phyloP scores from a whole-genome alignment of 164 flowering plant genomes.

The Hamamelis virginiana region DNA sequence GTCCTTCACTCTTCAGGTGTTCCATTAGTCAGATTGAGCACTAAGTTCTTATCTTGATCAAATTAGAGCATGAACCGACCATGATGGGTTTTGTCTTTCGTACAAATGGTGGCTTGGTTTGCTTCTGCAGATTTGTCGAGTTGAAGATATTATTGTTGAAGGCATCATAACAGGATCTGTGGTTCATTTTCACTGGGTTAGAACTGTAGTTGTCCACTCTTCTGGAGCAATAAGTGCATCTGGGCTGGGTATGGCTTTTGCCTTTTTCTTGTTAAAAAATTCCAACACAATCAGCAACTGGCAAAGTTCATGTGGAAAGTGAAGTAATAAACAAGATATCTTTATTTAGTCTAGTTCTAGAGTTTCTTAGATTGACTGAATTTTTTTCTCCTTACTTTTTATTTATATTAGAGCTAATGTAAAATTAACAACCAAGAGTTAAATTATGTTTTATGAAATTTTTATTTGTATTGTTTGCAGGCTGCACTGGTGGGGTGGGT shows the following conservation, averaged over 20 bases:
- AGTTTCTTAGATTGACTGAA: neutral
- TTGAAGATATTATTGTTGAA: constrained; percentile 74
- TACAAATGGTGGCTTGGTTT: constrained; percentile 10
- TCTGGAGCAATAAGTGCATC: constrained; percentile 75
- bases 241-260: constrained; percentile 58
- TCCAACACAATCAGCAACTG: neutral
- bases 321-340: neutral
- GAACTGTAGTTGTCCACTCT: constrained; percentile 55
- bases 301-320: neutral
- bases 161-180: constrained; percentile 80
- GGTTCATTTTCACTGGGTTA: constrained; percentile 87
- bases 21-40: constrained; percentile 11
- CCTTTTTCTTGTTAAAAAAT: neutral
- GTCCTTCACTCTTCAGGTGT: constrained; percentile 91
- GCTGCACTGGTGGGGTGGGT: constrained; percentile 87
- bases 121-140: constrained; percentile 76
- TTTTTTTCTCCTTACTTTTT: neutral
- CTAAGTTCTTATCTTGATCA: constrained; percentile 8
- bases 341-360: neutral
- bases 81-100: constrained; percentile 11
- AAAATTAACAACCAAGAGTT: neutral
- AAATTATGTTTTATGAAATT: constrained; percentile 6
- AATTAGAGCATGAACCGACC: neutral
- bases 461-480: constrained; percentile 35
- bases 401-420: neutral